Percentiles rank a stretch among this genome's conserved stretches.
Evolutionary conservation across 2,329 filamentous ascomycete species (phyloP).

Genomic region (Aureobasidium sp.): DNA sequence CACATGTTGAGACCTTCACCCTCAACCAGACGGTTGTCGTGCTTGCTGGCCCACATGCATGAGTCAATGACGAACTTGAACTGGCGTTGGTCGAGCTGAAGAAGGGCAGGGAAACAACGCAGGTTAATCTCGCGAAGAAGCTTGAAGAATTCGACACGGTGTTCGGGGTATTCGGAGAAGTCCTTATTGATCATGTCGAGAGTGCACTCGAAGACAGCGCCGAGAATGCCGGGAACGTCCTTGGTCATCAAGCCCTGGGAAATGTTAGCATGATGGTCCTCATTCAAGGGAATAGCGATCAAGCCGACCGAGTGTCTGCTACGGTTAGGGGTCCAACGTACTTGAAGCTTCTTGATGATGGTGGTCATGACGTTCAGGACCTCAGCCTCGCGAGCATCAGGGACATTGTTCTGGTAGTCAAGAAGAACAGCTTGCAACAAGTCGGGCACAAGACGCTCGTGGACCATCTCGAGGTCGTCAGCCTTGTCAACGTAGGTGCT

Average conservation of each 20-base stretch:
- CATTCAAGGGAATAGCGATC: not conserved
- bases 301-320: slow-evolving; percentile 39
- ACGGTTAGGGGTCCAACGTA: slow-evolving; percentile 55
- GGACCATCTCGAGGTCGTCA: slow-evolving; percentile 88
- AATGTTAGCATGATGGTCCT: slow-evolving; percentile 23
- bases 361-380: slow-evolving; percentile 97
- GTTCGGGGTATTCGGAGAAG: slow-evolving; percentile 97
- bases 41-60: slow-evolving; percentile 99
- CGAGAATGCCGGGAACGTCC: slow-evolving; percentile 94
- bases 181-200: slow-evolving; percentile 99
- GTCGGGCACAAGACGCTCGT: slow-evolving; percentile 89
- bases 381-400: slow-evolving; percentile 90
- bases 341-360: slow-evolving; percentile 91
- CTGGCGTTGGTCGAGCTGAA: slow-evolving; percentile 89
- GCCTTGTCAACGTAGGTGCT: slow-evolving; percentile 98
- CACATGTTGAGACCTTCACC: slow-evolving; percentile 97
- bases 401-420: slow-evolving; percentile 95
- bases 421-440: slow-evolving; percentile 87
- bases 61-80: slow-evolving; percentile 99
- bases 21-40: slow-evolving; percentile 97
- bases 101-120: slow-evolving; percentile 88
- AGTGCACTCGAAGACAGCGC: slow-evolving; percentile 97
- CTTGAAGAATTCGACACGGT: slow-evolving; percentile 99
- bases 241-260: slow-evolving; percentile 86
- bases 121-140: slow-evolving; percentile 91